These are phyloP conservation scores for Alternaria metachromatica DNA, from an alignment of 2,329 filamentous ascomycete species.

Conservation along the genomic window DNA sequence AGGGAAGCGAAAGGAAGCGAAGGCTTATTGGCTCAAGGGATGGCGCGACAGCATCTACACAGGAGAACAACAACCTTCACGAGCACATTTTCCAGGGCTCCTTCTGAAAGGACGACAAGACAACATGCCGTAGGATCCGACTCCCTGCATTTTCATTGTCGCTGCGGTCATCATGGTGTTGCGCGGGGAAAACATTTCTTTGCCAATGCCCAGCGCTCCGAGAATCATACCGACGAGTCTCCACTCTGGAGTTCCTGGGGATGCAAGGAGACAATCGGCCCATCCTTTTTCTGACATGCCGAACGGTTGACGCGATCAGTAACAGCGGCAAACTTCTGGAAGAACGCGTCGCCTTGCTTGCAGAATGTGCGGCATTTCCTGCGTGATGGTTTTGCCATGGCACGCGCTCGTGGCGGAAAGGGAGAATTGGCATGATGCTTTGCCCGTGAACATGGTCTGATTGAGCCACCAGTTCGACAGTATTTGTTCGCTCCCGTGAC, in stretches of 20 bases:
- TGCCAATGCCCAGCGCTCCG: background rate
- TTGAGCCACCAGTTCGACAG: background rate
- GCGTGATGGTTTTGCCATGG: background rate
- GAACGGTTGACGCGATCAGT: background rate
- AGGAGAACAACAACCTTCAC: slow-evolving; percentile 1
- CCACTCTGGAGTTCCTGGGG: slow-evolving; percentile 4
- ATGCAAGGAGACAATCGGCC: slow-evolving; percentile 4
- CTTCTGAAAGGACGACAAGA: background rate
- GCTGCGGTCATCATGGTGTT: background rate
- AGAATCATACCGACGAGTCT: slow-evolving; percentile 4
- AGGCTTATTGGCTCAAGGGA: slow-evolving; percentile 10
- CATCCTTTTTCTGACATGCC: slow-evolving; percentile 23
- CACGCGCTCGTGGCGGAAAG: background rate
- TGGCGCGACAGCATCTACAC: background rate
- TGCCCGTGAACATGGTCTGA: background rate
- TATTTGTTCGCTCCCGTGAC: background rate
- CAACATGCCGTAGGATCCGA: background rate
- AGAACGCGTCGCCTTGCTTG: background rate
- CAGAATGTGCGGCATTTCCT: background rate
- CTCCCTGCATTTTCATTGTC: too few species aligned
- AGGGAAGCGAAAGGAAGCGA: slow-evolving; percentile 1
- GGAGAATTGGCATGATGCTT: background rate
- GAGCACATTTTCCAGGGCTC: background rate
- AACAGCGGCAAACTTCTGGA: background rate
- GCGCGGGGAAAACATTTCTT: background rate